Percentiles rank a stretch among this genome's conserved stretches.
phyloP scores from a whole-genome alignment of 495 filamentous ascomycete species.

The Geoglossum glabrum region DNA sequence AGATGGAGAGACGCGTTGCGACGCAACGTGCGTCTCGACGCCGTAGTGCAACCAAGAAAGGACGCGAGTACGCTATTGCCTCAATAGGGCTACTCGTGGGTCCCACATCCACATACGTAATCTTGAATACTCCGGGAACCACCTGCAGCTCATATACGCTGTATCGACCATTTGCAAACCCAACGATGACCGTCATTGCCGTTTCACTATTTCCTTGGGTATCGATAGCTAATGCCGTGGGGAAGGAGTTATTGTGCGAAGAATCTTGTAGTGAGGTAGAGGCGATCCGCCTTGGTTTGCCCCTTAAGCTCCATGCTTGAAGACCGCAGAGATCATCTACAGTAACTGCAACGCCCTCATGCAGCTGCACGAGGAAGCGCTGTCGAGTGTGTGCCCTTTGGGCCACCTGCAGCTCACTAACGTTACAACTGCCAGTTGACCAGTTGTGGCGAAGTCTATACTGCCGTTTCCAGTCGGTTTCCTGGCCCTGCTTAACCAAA shows the following conservation, averaged over 20 bases:
- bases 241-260: constrained; percentile 18
- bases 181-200: constrained; percentile 38
- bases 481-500: constrained; percentile 27
- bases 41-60: constrained; percentile 55
- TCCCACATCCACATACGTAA: constrained; percentile 32
- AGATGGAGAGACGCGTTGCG: constrained; percentile 50
- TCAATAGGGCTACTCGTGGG: constrained; percentile 45
- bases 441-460: constrained; percentile 88
- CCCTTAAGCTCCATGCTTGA: constrained; percentile 56
- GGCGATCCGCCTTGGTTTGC: constrained; percentile 31
- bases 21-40: constrained; percentile 23
- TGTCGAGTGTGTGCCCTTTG: constrained; percentile 22
- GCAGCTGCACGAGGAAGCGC: constrained; percentile 47
- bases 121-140: constrained; percentile 16
- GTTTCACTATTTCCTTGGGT: constrained; percentile 15
- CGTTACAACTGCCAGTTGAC: constrained; percentile 60
- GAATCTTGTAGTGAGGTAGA: constrained; percentile 17
- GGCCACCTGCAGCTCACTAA: constrained; percentile 54
- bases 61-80: constrained; percentile 50
- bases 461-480: constrained; percentile 70
- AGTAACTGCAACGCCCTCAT: constrained; percentile 56
- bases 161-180: constrained; percentile 61
- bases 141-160: constrained; percentile 40
- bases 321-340: constrained; percentile 51
- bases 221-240: constrained; percentile 51